phyloP scores from a whole-genome alignment of 306 rosid genomes.

The Argentina anserina region DNA sequence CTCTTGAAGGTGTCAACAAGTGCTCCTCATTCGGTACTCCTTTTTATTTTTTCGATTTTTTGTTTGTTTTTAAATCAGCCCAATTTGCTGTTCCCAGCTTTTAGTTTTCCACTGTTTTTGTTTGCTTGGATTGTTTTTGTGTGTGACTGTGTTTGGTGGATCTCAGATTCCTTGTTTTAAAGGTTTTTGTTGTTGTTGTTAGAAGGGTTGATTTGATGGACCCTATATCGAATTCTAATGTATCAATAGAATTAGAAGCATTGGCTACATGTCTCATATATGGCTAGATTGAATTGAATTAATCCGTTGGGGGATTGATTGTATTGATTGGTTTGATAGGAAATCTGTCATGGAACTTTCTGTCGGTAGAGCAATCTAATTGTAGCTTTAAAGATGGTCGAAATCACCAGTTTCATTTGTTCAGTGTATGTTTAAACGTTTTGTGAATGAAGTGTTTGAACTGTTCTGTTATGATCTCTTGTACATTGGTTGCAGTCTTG shows the following conservation, averaged over 20 bases:
- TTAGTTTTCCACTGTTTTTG: background rate
- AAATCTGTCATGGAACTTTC: slow-evolving; percentile 19
- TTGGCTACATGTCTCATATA: background rate
- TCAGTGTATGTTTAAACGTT: slow-evolving; percentile 2
- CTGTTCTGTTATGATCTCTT: background rate
- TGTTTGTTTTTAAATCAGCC: background rate
- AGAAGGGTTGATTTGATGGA: slow-evolving; percentile 2
- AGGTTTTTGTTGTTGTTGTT: slow-evolving; percentile 3
- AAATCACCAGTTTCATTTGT: background rate
- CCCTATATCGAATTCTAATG: background rate
- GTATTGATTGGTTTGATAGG: slow-evolving; percentile 10
- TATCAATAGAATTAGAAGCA: background rate
- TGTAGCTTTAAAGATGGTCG: background rate
- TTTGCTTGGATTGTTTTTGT: background rate
- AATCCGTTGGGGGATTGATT: background rate
- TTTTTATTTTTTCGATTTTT: slow-evolving; percentile 2
- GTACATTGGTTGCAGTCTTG: background rate
- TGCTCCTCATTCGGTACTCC: slow-evolving; percentile 95
- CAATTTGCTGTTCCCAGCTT: background rate
- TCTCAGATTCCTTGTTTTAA: slow-evolving; percentile 33
- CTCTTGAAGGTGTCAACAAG: slow-evolving; percentile 99
- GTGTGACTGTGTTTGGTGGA: slow-evolving; percentile 23
- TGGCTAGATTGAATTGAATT: slow-evolving; percentile 23
- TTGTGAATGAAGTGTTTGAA: slow-evolving; percentile 1
- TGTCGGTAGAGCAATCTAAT: background rate